Conservation (phyloP, 179 eudicot genomes). For the Silene coronaria region DNA sequence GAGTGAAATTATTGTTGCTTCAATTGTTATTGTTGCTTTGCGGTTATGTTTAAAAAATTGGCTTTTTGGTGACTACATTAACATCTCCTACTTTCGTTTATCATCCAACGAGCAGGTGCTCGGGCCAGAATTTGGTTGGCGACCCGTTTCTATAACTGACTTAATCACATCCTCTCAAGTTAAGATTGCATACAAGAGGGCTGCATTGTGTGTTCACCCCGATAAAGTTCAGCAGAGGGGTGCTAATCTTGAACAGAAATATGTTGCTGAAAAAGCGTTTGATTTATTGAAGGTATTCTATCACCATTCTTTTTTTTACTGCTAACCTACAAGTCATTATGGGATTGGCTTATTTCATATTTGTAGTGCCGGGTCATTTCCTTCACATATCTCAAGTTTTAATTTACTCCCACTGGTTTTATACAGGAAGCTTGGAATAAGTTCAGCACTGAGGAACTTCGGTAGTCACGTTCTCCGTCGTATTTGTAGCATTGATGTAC, state of each 20-base stretch:
- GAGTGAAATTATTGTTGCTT: no score
- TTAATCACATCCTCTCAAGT: conserved; percentile 63
- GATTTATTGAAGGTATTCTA: conserved; percentile 74
- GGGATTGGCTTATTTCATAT: not conserved
- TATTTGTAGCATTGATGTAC: not conserved
- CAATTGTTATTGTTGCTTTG: no score
- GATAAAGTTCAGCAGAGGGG: conserved; percentile 94
- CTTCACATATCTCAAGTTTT: not conserved
- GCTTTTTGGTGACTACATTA: not conserved
- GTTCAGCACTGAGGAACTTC: conserved; percentile 58
- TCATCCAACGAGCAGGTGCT: conserved; percentile 43
- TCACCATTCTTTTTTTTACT: not conserved
- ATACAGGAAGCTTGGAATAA: conserved; percentile 60
- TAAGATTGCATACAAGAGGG: conserved; percentile 65
- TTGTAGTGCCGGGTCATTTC: not conserved
- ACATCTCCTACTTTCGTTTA: not conserved
- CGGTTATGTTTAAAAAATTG: no score
- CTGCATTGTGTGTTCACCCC: conserved; percentile 71
- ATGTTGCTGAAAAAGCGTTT: conserved; percentile 82
- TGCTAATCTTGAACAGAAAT: conserved; percentile 66
- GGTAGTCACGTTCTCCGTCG: not conserved
- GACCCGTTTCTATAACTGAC: conserved; percentile 58
- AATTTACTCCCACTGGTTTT: not conserved
- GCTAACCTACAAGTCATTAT: not conserved
- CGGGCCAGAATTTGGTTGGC: conserved; percentile 79